These are phyloP conservation scores for Trichosporon sp. DNA, from an alignment of 1,284 basidiomycete genomes.

Conservation along the genomic window DNA sequence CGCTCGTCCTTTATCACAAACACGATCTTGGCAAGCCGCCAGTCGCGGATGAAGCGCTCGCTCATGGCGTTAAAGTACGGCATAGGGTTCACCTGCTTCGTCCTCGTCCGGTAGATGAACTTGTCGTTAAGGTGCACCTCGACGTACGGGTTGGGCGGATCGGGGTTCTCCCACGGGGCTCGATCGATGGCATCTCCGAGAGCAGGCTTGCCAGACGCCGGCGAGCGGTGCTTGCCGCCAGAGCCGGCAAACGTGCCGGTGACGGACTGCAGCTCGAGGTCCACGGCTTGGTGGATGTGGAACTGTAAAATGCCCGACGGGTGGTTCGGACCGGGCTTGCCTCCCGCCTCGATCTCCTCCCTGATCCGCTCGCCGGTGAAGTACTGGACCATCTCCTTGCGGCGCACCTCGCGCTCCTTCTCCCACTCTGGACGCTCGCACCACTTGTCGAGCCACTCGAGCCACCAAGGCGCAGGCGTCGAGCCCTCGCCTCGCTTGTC, in stretches of 20 bases:
- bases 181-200: constrained; percentile 39
- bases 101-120: constrained; percentile 48
- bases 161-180: constrained; percentile 37
- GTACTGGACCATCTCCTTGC: constrained; percentile 42
- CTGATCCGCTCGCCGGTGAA: constrained; percentile 43
- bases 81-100: constrained; percentile 47
- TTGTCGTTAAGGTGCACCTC: constrained; percentile 51
- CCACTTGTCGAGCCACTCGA: constrained; percentile 26
- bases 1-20: constrained; percentile 49
- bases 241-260: constrained; percentile 37
- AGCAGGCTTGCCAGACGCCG: constrained; percentile 40
- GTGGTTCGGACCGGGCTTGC: constrained; percentile 31
- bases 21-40: constrained; percentile 46
- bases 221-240: constrained; percentile 22
- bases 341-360: constrained; percentile 44
- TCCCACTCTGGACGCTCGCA: constrained; percentile 38
- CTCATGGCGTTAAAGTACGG: constrained; percentile 52
- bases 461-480: constrained; percentile 29
- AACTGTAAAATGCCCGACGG: constrained; percentile 44
- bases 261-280: constrained; percentile 40
- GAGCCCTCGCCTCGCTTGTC: constrained; percentile 10
- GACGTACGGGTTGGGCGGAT: constrained; percentile 46
- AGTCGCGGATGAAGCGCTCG: constrained; percentile 51
- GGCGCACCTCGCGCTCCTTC: constrained; percentile 30
- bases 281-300: constrained; percentile 45